Percentiles rank a stretch among this genome's conserved stretches.
These are phyloP conservation scores for Phialophora tarda DNA, from an alignment of 2,329 filamentous ascomycete species.

Conservation along the genomic window DNA sequence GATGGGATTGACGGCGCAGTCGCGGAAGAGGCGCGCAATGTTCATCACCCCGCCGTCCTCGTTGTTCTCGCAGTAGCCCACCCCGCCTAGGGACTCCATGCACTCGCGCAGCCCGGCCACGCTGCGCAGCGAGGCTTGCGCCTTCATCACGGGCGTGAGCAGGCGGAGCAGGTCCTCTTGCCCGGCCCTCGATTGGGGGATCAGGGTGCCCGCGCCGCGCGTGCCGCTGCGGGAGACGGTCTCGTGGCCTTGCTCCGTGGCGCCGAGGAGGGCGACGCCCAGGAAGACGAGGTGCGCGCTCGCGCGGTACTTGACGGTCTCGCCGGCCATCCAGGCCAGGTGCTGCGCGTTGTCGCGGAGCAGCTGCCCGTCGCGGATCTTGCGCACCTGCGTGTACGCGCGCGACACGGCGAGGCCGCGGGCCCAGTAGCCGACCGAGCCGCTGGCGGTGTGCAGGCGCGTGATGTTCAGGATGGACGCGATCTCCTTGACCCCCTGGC, in stretches of 20 bases:
- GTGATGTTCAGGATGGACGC: conserved; percentile 72
- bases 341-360: conserved; percentile 50
- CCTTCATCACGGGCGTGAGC: conserved; percentile 46
- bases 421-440: conserved; percentile 47
- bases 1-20: conserved; percentile 67
- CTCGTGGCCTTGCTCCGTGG: conserved; percentile 42
- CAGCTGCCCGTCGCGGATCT: conserved; percentile 46
- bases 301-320: conserved; percentile 42
- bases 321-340: conserved; percentile 36
- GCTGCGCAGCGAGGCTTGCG: conserved; percentile 35
- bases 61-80: conserved; percentile 45
- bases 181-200: conserved; percentile 36
- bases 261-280: conserved; percentile 46
- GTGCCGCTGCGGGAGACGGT: conserved; percentile 29
- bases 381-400: conserved; percentile 49
- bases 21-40: conserved; percentile 68
- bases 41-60: conserved; percentile 66
- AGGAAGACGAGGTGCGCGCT: conserved; percentile 33
- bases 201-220: conserved; percentile 29
- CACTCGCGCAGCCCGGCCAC: conserved; percentile 37
- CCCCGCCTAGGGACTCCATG: conserved; percentile 45
- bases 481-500: conserved; percentile 71
- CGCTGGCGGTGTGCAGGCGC: conserved; percentile 50
- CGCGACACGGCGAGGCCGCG: conserved; percentile 50
- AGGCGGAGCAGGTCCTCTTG: conserved; percentile 43